Conservation (phyloP, 208 protist genomes). For the Acanthamoeba castellanii region DNA sequence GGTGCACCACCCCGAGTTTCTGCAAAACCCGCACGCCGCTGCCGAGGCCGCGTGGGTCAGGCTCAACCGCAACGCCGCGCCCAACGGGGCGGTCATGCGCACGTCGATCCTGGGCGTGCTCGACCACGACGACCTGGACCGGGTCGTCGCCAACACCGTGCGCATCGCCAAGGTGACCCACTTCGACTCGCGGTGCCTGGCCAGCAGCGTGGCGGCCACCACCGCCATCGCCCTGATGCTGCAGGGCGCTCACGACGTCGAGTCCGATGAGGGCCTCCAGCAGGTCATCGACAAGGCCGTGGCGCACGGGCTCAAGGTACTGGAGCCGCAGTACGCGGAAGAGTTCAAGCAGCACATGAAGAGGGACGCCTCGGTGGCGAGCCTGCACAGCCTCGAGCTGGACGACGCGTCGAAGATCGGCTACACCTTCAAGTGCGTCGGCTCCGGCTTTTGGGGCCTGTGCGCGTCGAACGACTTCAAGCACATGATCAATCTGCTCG, state of each 20-base stretch:
- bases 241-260: constrained; percentile 53
- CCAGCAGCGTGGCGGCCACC: constrained; percentile 69
- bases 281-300: constrained; percentile 53
- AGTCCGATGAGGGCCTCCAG: background rate
- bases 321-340: constrained; percentile 40
- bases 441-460: constrained; percentile 75
- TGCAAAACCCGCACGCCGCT: constrained; percentile 27
- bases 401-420: constrained; percentile 74
- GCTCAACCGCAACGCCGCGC: constrained; percentile 66
- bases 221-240: constrained; percentile 74
- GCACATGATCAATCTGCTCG: constrained; percentile 77
- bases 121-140: constrained; percentile 56
- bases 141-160: constrained; percentile 76
- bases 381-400: constrained; percentile 71
- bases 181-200: constrained; percentile 81
- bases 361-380: constrained; percentile 1
- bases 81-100: constrained; percentile 86
- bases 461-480: constrained; percentile 80
- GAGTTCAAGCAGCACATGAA: constrained; percentile 67
- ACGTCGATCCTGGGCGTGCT: constrained; percentile 80
- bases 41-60: constrained; percentile 74
- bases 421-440: constrained; percentile 84
- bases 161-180: constrained; percentile 80
- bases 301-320: background rate
- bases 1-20: constrained; percentile 69